These are phyloP conservation scores for Fusarium citri DNA, from an alignment of 2,329 filamentous ascomycete genomes.

Conservation along the genomic window DNA sequence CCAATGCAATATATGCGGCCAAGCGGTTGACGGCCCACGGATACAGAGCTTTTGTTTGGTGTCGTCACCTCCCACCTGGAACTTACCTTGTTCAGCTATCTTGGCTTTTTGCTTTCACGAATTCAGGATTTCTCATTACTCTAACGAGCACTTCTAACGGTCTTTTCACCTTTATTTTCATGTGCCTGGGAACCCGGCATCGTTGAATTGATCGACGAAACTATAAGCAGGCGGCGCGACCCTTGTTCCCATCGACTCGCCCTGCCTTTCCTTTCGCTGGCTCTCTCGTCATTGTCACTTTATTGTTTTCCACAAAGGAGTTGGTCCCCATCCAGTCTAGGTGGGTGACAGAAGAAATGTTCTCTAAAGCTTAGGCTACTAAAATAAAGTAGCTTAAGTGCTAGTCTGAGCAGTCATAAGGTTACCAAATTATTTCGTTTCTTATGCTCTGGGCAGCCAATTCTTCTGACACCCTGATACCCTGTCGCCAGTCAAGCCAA, in stretches of 20 bases:
- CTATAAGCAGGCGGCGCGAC: constrained; percentile 18
- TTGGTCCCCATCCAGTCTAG: neutral
- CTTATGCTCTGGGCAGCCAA: no score
- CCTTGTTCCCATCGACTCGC: constrained; percentile 22
- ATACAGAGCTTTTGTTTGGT: constrained; percentile 13
- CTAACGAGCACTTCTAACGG: constrained; percentile 18
- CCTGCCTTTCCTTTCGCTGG: constrained; percentile 18
- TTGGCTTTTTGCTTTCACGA: constrained; percentile 28
- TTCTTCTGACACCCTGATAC: no score
- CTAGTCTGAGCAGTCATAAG: no score
- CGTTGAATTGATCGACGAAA: constrained; percentile 19
- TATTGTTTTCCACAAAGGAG: constrained; percentile 18
- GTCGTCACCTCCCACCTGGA: constrained; percentile 25
- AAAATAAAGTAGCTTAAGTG: no score
- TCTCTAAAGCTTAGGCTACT: no score
- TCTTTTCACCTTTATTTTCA: constrained; percentile 10
- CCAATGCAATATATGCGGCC: constrained; percentile 10
- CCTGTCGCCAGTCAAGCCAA: constrained; percentile 18
- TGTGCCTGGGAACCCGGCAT: constrained; percentile 5
- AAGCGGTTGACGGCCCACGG: constrained; percentile 17
- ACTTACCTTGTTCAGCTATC: constrained; percentile 28
- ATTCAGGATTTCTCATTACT: constrained; percentile 13
- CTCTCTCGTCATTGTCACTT: constrained; percentile 29
- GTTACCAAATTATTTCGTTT: no score
- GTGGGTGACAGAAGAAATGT: no score